Evolutionary conservation across 352 stramenopile genomes (phyloP), one percentile per base, ranked within the genome.

Genomic region (Thraustochytrium striatum): DNA sequence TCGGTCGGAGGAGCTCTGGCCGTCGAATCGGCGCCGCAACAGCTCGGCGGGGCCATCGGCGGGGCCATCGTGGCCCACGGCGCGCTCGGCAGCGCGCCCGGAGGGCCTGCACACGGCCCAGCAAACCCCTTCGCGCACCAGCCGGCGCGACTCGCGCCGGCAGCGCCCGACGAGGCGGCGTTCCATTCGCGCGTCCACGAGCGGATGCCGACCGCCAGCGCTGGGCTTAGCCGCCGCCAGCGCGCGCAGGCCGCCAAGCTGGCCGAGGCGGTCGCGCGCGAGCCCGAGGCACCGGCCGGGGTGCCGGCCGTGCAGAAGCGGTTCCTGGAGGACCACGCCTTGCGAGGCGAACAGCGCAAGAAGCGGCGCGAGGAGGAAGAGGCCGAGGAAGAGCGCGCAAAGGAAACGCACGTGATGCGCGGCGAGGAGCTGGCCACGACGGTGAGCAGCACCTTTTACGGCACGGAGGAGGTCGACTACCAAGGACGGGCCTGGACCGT

Each of bases 401-500:
- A 75, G 36, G 32, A 70, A 25, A 2, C 25, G 21, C 11, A 9
- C 25, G 44, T 75, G 43, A 25, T 55, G 9, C 30, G 59, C 35
- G 33, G 38, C 21, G 41, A 32, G 1, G 41, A 61, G 3, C 13
- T 62, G 25, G 13, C 8, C 21, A 28, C 44, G 19, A 25, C n/a
- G 32, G 21, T 30, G 32, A 61, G 13, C 43, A 21, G 16, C 47
- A 25, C 47, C 58, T 98, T 98, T 86, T 86, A 98, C 83, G 92
- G 88, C 43, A 83, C 87, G 21, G 86, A 96, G 57, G 89, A 97
- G 85, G 92, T 90, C 75, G 94, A 98, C 83, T 99, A 98, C 86
- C 93, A 98, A 82, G 96, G 96, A 55, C 88, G 92, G 19, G 93
- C 90, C 55, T 99, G 97, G 97, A 90, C 94, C 57, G 87, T 89